Evolutionary conservation across 805 yeast genomes (phyloP).

Genomic region (Candida glaebosa): DNA sequence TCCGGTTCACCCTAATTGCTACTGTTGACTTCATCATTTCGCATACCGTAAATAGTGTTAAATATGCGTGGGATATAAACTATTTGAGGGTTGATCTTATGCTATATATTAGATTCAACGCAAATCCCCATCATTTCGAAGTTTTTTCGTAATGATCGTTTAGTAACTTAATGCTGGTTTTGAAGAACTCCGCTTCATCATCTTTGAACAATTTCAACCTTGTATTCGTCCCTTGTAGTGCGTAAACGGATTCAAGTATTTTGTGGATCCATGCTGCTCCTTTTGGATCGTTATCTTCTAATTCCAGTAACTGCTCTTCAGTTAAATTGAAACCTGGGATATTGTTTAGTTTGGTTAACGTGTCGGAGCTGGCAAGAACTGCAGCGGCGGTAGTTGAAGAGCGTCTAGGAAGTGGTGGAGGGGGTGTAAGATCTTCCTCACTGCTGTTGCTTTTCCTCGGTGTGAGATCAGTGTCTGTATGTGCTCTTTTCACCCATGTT

Average conservation of each 20-base stretch:
- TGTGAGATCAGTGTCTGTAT: slow-evolving; percentile 11
- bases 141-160: slow-evolving; percentile 1
- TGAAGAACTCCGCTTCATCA: slow-evolving; percentile 32
- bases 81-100: not conserved
- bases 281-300: slow-evolving; percentile 33
- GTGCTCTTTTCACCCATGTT: not conserved
- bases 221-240: slow-evolving; percentile 25
- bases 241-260: slow-evolving; percentile 25
- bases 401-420: slow-evolving; percentile 30
- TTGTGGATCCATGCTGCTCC: slow-evolving; percentile 39
- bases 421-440: slow-evolving; percentile 8
- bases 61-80: slow-evolving; percentile 1
- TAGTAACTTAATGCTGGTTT: slow-evolving; percentile 9
- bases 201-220: slow-evolving; percentile 31
- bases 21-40: not conserved
- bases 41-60: slow-evolving; percentile 4
- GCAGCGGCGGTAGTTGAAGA: slow-evolving; percentile 10
- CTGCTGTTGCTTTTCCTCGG: slow-evolving; percentile 6
- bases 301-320: slow-evolving; percentile 13
- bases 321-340: not conserved
- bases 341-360: slow-evolving; percentile 7
- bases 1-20: slow-evolving; percentile 3
- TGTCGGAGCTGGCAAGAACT: slow-evolving; percentile 7
- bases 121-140: not conserved
- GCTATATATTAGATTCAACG: not conserved